Evolutionary conservation across 176 grass and related monocot species (phyloP).

Genomic region (Eremochloa ophiuroides): DNA sequence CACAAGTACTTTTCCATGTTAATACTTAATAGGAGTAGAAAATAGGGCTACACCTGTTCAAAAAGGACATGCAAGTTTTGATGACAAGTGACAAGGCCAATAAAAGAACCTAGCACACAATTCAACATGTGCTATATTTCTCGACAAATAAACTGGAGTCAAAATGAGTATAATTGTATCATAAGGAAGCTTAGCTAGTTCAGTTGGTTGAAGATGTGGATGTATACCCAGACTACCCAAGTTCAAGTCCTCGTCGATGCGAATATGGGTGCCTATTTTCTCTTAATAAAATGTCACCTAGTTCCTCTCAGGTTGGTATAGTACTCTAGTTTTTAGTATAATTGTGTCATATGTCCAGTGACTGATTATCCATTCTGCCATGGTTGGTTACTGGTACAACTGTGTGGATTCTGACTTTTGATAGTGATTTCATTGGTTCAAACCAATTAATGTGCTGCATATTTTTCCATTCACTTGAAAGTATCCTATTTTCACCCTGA

Average conservation of each 20-base stretch:
- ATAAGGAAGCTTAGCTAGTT: too few species aligned
- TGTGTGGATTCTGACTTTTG: not conserved
- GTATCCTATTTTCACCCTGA: not conserved
- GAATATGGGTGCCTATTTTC: too few species aligned
- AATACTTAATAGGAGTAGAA: too few species aligned
- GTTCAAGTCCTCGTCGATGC: too few species aligned
- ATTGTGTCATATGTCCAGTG: not conserved
- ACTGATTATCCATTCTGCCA: not conserved
- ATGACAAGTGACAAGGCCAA: not conserved
- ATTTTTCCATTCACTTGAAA: not conserved
- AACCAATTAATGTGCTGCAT: not conserved
- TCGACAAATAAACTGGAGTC: not conserved
- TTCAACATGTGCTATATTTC: not conserved
- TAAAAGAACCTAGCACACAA: not conserved
- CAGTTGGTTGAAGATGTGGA: too few species aligned
- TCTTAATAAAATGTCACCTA: too few species aligned
- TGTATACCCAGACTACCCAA: too few species aligned
- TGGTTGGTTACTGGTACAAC: not conserved
- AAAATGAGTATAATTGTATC: constrained; percentile 3
- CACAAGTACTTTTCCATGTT: too few species aligned
- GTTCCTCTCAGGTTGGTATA: too few species aligned
- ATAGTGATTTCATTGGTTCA: not conserved
- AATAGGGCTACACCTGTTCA: too few species aligned
- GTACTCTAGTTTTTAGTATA: not conserved
- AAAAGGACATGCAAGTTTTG: not conserved